phyloP scores from a whole-genome alignment of 768 basidiomycete genomes.

The Polyporus arcularius region DNA sequence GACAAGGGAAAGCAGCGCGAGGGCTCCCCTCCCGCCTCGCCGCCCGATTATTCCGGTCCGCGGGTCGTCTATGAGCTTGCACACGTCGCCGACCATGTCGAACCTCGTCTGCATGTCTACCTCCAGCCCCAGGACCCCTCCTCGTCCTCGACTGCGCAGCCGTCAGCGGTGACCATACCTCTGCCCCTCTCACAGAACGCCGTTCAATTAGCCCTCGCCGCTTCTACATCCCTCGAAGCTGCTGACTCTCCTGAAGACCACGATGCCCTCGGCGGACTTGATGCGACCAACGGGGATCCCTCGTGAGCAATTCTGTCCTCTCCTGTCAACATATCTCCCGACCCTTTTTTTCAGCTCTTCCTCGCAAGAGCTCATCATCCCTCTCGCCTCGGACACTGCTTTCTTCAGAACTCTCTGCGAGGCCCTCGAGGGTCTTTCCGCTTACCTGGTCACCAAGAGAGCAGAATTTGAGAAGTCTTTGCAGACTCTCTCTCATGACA shows the following conservation, averaged over 20 bases:
- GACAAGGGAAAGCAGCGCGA: conserved; percentile 30
- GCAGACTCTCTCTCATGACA: conserved; percentile 47
- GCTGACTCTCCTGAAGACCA: neutral
- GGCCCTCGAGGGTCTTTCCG: conserved; percentile 55
- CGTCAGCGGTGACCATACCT: neutral
- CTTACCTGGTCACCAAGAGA: conserved; percentile 53
- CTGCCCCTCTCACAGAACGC: conserved; percentile 6
- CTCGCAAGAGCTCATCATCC: conserved; percentile 63
- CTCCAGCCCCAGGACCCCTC: conserved; percentile 27
- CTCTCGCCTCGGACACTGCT: conserved; percentile 74
- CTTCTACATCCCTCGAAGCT: neutral
- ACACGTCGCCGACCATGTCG: conserved; percentile 46
- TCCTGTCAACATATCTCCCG: conserved; percentile 17
- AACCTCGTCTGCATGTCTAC: conserved; percentile 60
- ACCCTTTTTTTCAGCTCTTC: neutral
- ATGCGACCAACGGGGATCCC: neutral
- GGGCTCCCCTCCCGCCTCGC: neutral
- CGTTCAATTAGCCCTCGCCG: neutral
- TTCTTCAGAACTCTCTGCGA: conserved; percentile 78
- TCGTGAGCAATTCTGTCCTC: neutral
- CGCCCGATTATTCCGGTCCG: conserved; percentile 8
- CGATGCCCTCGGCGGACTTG: neutral
- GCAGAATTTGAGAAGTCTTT: conserved; percentile 48
- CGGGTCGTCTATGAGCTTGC: conserved; percentile 60
- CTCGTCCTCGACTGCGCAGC: neutral